A percentile compares a stretch with the other conserved stretches of the same genome.
These are phyloP conservation scores for Coniochaeta sp. DNA, from an alignment of 2,329 filamentous ascomycete genomes.

Conservation along the genomic window DNA sequence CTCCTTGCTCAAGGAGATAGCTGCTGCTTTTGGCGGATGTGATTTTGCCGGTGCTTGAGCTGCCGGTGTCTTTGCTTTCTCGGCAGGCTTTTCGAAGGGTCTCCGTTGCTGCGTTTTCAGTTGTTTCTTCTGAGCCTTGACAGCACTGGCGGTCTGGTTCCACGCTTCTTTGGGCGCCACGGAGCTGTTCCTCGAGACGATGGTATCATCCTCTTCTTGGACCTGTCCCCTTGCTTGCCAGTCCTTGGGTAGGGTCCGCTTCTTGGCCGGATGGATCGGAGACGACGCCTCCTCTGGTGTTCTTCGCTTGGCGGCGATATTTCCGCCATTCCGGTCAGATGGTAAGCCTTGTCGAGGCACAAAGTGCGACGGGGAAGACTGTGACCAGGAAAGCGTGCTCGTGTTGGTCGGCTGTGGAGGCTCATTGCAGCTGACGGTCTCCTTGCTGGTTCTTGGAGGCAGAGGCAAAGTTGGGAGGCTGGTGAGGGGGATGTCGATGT, in stretches of 20 bases:
- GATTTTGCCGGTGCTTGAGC: constrained; percentile 32
- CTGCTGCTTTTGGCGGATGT: constrained; percentile 33
- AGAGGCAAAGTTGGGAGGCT: constrained; percentile 26
- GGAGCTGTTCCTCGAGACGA: constrained; percentile 14
- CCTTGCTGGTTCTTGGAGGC: background rate
- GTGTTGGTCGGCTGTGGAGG: constrained; percentile 17
- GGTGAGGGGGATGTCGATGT: constrained; percentile 49
- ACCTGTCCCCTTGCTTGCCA: constrained; percentile 20
- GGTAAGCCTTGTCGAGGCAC: constrained; percentile 22
- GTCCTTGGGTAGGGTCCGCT: constrained; percentile 56
- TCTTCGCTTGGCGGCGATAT: constrained; percentile 32
- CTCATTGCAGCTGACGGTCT: constrained; percentile 1
- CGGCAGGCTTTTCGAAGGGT: constrained; percentile 30
- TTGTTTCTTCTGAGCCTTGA: constrained; percentile 73
- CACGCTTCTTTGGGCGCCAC: constrained; percentile 39
- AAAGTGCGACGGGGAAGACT: constrained; percentile 48
- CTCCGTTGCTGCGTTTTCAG: constrained; percentile 57
- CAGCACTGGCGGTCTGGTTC: constrained; percentile 66
- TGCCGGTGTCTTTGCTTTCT: constrained; percentile 36
- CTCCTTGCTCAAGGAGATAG: constrained; percentile 74
- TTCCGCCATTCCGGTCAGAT: background rate
- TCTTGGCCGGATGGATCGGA: constrained; percentile 41
- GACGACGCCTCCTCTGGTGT: constrained; percentile 23
- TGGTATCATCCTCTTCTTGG: constrained; percentile 23
- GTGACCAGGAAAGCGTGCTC: constrained; percentile 61